A percentile compares a stretch with the other conserved stretches of the same genome.
These are phyloP conservation scores for rapeseed (Brassica napus) DNA, from an alignment of 345 rosid genomes.

Conservation along the genomic window DNA sequence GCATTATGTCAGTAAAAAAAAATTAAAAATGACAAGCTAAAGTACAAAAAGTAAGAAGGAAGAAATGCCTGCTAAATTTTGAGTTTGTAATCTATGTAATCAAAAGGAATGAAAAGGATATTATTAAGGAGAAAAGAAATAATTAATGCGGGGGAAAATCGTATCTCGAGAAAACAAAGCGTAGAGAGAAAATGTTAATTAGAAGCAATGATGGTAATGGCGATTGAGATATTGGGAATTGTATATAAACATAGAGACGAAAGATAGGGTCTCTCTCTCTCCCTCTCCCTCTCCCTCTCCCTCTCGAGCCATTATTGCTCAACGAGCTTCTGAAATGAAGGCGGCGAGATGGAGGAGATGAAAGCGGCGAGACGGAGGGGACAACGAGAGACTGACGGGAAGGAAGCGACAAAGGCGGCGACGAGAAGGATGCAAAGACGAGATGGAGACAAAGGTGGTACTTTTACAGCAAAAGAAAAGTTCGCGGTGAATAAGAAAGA, in stretches of 20 bases:
- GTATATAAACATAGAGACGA: constrained; percentile 36
- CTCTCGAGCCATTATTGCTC: background rate
- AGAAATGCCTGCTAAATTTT: background rate
- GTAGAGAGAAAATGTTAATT: background rate
- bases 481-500: no score
- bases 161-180: constrained; percentile 9
- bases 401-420: no score
- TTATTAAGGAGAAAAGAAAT: background rate
- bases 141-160: constrained; percentile 6
- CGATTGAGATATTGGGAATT: constrained; percentile 32
- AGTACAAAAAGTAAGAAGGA: background rate
- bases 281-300: no score
- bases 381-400: background rate
- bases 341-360: background rate
- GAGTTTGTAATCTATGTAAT: background rate
- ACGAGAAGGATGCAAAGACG: no score
- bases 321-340: background rate
- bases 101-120: background rate
- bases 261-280: constrained; percentile 6
- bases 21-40: background rate
- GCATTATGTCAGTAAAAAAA: background rate
- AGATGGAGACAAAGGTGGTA: background rate
- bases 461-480: no score
- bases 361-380: background rate
- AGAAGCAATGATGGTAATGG: constrained; percentile 25